These are phyloP conservation scores for Russula foetens DNA, from an alignment of 768 basidiomycete genomes.

Conservation along the genomic window DNA sequence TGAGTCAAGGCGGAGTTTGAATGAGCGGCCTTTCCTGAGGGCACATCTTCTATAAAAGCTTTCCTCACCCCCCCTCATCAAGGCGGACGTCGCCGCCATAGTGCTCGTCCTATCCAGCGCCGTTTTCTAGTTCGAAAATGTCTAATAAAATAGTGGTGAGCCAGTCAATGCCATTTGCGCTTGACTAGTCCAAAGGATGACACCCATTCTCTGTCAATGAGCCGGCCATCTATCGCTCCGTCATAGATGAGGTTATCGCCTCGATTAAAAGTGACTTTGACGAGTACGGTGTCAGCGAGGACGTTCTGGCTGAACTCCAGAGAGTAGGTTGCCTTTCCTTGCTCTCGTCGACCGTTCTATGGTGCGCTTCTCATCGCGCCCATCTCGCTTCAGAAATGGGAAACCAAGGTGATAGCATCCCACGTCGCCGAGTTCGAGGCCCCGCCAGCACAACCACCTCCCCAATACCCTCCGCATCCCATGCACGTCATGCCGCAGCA, in stretches of 20 bases:
- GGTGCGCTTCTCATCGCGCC: constrained; percentile 15
- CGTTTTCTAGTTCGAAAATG: constrained; percentile 44
- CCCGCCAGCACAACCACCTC: constrained; percentile 35
- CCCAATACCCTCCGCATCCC: constrained; percentile 49
- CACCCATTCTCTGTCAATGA: constrained; percentile 48
- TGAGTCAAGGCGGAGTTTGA: constrained; percentile 35
- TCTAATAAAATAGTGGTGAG: constrained; percentile 99
- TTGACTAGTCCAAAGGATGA: constrained; percentile 46
- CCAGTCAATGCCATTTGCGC: constrained; percentile 56
- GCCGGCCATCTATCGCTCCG: constrained; percentile 84
- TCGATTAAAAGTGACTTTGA: constrained; percentile 92
- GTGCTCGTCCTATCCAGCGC: constrained; percentile 25
- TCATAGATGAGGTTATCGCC: constrained; percentile 94
- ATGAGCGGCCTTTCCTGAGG: constrained; percentile 32
- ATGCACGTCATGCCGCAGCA: constrained; percentile 40
- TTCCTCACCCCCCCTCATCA: constrained; percentile 28
- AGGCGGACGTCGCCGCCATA: constrained; percentile 26
- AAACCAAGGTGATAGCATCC: constrained; percentile 87
- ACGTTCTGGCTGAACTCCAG: constrained; percentile 82
- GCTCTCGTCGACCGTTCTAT: constrained; percentile 11
- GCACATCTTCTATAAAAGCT: constrained; percentile 36
- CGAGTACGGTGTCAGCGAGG: constrained; percentile 87
- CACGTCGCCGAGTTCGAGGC: constrained; percentile 91
- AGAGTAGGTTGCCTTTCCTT: constrained; percentile 49
- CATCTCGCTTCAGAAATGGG: constrained; percentile 72